Percentiles rank a stretch among this genome's conserved stretches.
Evolutionary conservation across 2,329 filamentous ascomycete genomes (phyloP).

Genomic region (Ascochyta rabiei): DNA sequence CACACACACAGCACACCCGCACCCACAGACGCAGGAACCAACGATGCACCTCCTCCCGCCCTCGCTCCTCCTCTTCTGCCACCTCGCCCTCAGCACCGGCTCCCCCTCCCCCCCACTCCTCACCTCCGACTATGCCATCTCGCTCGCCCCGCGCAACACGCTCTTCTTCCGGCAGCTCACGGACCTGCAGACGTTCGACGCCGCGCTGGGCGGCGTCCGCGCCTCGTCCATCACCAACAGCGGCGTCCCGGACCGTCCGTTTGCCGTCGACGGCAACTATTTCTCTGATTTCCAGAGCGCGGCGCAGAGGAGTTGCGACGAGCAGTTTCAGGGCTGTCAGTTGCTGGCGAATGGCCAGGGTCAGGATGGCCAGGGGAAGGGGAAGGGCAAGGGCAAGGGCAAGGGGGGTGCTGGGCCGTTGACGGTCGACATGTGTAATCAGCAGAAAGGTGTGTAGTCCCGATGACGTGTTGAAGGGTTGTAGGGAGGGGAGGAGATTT

Average conservation of each 20-base stretch:
- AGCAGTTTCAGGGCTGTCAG: constrained; percentile 66
- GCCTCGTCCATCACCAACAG: constrained; percentile 58
- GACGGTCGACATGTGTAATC: constrained; percentile 29
- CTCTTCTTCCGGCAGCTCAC: constrained; percentile 42
- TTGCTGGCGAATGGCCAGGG: constrained; percentile 45
- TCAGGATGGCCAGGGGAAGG: background rate
- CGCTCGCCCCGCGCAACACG: constrained; percentile 39
- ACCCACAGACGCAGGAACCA: background rate
- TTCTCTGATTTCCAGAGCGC: constrained; percentile 64
- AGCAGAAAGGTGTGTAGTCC: constrained; percentile 29
- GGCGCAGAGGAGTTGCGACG: constrained; percentile 65
- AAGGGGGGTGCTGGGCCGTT: constrained; percentile 11
- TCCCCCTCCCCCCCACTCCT: constrained; percentile 35
- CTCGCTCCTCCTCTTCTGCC: constrained; percentile 28
- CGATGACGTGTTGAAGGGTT: too few relatives aligned
- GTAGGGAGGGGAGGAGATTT: too few relatives aligned
- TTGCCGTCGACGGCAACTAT: constrained; percentile 38
- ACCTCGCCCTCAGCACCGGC: constrained; percentile 26
- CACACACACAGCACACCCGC: background rate
- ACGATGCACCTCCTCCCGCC: constrained; percentile 29
- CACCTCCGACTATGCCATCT: constrained; percentile 26
- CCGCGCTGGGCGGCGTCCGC: constrained; percentile 58
- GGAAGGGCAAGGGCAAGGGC: constrained; percentile 6
- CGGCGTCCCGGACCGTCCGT: constrained; percentile 56
- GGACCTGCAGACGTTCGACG: constrained; percentile 48